These are phyloP conservation scores for Tetradesmus lagerheimii DNA, from an alignment of 139 green algal genomes.

Conservation along the genomic window DNA sequence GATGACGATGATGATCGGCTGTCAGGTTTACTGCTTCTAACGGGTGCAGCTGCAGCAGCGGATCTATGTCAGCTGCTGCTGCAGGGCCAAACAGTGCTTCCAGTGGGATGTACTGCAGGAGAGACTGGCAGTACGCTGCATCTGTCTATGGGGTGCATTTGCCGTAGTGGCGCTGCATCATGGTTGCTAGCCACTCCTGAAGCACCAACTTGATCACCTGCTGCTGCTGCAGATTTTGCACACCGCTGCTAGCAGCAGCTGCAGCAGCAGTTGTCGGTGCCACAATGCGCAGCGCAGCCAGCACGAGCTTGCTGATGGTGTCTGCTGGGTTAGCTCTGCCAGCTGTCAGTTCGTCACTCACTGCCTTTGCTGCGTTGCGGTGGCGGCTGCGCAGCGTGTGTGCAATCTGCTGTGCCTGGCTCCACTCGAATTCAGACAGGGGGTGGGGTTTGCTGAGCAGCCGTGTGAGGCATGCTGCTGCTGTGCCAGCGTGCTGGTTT, in stretches of 20 bases:
- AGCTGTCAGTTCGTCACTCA: neutral
- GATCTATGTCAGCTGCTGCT: neutral
- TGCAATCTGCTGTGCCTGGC: constrained; percentile 11
- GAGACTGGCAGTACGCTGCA: neutral
- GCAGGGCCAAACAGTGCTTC: neutral
- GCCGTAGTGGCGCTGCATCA: constrained; percentile 23
- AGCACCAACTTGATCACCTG: constrained; percentile 1
- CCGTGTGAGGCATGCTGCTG: neutral
- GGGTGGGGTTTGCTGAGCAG: neutral
- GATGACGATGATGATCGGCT: neutral
- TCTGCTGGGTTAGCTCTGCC: constrained; percentile 20
- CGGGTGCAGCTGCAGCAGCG: constrained; percentile 23
- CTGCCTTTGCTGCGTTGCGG: neutral
- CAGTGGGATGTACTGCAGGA: constrained; percentile 9
- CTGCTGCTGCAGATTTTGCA: neutral
- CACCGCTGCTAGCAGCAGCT: too few species aligned
- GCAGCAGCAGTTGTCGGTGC: neutral
- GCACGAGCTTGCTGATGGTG: constrained; percentile 31
- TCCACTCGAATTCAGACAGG: neutral
- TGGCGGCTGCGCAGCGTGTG: neutral
- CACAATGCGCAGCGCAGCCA: neutral
- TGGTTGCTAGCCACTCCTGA: constrained; percentile 9
- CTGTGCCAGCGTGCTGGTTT: neutral
- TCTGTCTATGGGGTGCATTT: constrained; percentile 22
- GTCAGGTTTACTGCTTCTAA: neutral